Percentiles rank a stretch among this genome's conserved stretches.
Evolutionary conservation across 1,139 yeast genomes (phyloP).

Genomic region (Hansenula anomala): DNA sequence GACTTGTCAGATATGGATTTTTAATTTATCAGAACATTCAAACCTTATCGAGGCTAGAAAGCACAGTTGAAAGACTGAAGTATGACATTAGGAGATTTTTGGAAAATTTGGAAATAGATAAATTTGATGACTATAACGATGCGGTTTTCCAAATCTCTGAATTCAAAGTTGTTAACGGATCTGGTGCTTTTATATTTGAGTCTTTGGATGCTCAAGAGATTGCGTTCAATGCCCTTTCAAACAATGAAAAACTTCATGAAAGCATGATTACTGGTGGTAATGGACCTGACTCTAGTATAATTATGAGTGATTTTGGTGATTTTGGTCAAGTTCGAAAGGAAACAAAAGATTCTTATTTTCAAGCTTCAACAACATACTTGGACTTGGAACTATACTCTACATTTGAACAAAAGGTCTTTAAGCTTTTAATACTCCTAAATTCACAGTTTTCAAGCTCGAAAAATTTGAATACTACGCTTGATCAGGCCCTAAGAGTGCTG

Average conservation of each 20-base stretch:
- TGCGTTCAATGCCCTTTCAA: background rate
- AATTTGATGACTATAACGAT: background rate
- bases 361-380: slow-evolving; percentile 2
- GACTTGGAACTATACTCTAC: slow-evolving; percentile 7
- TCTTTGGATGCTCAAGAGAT: slow-evolving; percentile 6
- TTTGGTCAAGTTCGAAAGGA: slow-evolving; percentile 16
- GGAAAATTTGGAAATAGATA: slow-evolving; percentile 4
- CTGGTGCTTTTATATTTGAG: slow-evolving; percentile 14
- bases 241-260: background rate
- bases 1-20: background rate
- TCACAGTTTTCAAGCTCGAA: slow-evolving; percentile 5
- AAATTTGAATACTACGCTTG: slow-evolving; percentile 6
- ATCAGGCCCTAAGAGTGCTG: slow-evolving; percentile 10
- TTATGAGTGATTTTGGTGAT: slow-evolving; percentile 12
- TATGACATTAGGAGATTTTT: slow-evolving; percentile 11
- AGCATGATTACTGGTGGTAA: background rate
- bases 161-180: slow-evolving; percentile 7
- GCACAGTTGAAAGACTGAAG: slow-evolving; percentile 15
- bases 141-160: slow-evolving; percentile 7
- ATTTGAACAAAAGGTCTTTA: slow-evolving; percentile 7
- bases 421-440: slow-evolving; percentile 5
- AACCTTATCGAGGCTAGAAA: slow-evolving; percentile 4
- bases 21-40: slow-evolving; percentile 11
- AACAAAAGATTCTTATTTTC: background rate
- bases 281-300: background rate